Conservation (phyloP, 2,329 filamentous ascomycete species). For the Drechslerella coelobrocha region DNA sequence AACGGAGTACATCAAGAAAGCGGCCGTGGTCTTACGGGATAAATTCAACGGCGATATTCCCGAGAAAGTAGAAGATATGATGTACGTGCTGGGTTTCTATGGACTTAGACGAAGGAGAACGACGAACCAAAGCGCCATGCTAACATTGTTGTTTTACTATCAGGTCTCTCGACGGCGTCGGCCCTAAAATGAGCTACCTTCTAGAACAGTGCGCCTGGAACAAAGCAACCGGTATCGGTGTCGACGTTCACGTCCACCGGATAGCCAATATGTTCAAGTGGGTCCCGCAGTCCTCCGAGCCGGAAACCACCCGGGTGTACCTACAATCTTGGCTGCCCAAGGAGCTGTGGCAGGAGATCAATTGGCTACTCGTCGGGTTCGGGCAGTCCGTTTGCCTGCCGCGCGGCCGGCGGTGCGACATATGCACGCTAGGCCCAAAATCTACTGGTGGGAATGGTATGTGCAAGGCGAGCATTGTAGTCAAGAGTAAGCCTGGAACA, state of each 20-base stretch:
- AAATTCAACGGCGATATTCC: slow-evolving; percentile 78
- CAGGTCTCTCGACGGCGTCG: slow-evolving; percentile 68
- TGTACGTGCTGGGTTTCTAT: slow-evolving; percentile 68
- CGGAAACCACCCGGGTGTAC: slow-evolving; percentile 78
- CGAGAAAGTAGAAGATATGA: slow-evolving; percentile 75
- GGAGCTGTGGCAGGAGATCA: slow-evolving; percentile 91
- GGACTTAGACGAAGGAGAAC: too few relatives aligned
- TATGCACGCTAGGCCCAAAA: slow-evolving; percentile 72
- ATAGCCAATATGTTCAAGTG: slow-evolving; percentile 95
- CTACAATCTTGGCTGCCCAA: slow-evolving; percentile 82
- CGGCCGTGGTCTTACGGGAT: slow-evolving; percentile 75
- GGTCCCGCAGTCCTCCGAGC: slow-evolving; percentile 75
- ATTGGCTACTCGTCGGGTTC: slow-evolving; percentile 83
- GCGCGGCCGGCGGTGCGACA: slow-evolving; percentile 78
- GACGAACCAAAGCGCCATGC: not conserved
- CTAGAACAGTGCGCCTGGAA: slow-evolving; percentile 80
- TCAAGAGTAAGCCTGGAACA: slow-evolving; percentile 61
- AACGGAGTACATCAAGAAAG: slow-evolving; percentile 79
- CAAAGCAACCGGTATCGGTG: slow-evolving; percentile 77
- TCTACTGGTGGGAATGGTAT: slow-evolving; percentile 68
- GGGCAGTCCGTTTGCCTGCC: slow-evolving; percentile 87
- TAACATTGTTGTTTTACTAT: slow-evolving; percentile 1
- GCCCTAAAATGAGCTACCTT: slow-evolving; percentile 93
- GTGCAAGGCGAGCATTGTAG: slow-evolving; percentile 75
- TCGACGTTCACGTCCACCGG: slow-evolving; percentile 93